These are phyloP conservation scores for Xylaria sp. DNA, from an alignment of 2,329 filamentous ascomycete species.

Conservation along the genomic window DNA sequence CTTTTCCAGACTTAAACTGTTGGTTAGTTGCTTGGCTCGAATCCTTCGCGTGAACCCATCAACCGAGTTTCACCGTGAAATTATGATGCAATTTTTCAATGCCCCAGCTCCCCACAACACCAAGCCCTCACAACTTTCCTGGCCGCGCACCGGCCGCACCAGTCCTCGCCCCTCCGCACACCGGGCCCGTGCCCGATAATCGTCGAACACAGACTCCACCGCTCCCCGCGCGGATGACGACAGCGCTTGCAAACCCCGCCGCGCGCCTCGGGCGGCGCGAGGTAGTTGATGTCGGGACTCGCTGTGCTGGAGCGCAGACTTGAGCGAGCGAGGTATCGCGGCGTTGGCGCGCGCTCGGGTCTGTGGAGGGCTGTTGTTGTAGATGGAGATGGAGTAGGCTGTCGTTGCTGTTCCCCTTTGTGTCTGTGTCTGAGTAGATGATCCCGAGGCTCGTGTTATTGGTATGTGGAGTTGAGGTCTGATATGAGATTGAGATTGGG, in stretches of 20 bases:
- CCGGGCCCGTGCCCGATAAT: slow-evolving; percentile 30
- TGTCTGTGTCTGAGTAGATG: not conserved
- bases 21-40: too few species aligned
- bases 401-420: too few species aligned
- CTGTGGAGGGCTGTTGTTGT: not conserved
- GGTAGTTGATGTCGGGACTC: not conserved
- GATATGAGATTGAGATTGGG: too few species aligned
- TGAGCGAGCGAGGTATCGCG: not conserved
- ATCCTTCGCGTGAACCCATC: too few species aligned
- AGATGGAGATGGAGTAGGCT: too few species aligned
- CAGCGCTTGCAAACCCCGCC: slow-evolving; percentile 32
- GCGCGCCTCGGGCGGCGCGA: not conserved
- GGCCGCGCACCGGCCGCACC: slow-evolving; percentile 37
- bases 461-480: too few species aligned
- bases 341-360: not conserved
- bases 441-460: not conserved
- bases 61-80: too few species aligned
- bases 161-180: slow-evolving; percentile 30
- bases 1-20: too few species aligned
- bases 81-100: too few species aligned
- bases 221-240: slow-evolving; percentile 29
- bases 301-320: not conserved
- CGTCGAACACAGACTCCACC: slow-evolving; percentile 35
- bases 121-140: slow-evolving; percentile 30
- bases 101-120: slow-evolving; percentile 25